Base-by-base conservation (phyloP, 2,329 filamentous ascomycete genomes). In the Penicillium oxalicum region DNA sequence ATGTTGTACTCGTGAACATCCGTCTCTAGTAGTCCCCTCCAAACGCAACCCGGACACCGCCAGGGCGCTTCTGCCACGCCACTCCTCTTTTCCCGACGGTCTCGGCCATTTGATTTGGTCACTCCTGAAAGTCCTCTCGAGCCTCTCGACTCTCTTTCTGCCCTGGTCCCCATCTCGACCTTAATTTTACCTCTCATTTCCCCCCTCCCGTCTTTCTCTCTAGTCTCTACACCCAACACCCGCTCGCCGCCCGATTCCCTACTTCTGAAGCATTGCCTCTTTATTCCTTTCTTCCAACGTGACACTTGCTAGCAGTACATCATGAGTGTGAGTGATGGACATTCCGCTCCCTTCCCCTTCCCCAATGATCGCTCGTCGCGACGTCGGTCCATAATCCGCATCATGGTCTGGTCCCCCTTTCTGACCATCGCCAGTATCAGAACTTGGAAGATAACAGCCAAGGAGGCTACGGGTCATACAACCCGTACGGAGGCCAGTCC, bases 401-500 rank as follows among this genome's bases (percentile, higher is more conserved):
- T 32, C 29, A 5, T 32, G 26, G 12, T 9, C 9, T 34, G 4
- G 26, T 11, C 27, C 47, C 52, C 58, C 53, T 48, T 49, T 41
- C 37, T 45, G 40, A 48, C 49, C 53, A 43, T 9, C 44, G 53
- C 43, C 47, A 62, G 58, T 65, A 59, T 44, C 54, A 64, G 53
- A 56, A 54, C 51, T 60, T 64, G 49, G 59, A 63, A 44, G 62
- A 62, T 49, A 57, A 58, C 47, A 59, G 55, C 46, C 58, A 65
- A 47, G 63, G 63, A 28, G 72, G 74, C 61, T 79, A 78, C 62
- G 76, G 74, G 63, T 74, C 77, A 54, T 79, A 76, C 63, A 78
- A 80, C 64, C 78, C 78, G 43, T 81, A 80, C 49, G 64, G 61
- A 60, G 65, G 66, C 47, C 55, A 61, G 50, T 59, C 65, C 51